A percentile compares a stretch with the other conserved stretches of the same genome.
Conservation (phyloP, 2,329 filamentous ascomycete genomes). For the Pseudophaeomoniella oleicola region DNA sequence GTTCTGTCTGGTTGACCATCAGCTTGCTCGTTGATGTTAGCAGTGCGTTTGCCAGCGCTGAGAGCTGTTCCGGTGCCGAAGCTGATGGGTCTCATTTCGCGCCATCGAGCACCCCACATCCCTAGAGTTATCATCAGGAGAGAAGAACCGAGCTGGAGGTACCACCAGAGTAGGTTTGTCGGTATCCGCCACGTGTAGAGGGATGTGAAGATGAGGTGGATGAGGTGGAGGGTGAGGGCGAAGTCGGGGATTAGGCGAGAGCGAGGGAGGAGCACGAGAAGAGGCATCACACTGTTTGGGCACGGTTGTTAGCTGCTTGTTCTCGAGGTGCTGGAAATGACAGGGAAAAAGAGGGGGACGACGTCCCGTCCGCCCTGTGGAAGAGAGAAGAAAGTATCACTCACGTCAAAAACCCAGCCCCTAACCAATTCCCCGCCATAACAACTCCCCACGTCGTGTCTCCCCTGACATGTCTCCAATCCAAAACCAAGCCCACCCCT, state of each 20-base stretch:
- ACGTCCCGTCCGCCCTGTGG: too few relatives aligned
- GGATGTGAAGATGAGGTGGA: constrained; percentile 64
- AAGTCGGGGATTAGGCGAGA: constrained; percentile 95
- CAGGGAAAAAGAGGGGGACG: too few relatives aligned
- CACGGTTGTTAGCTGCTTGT: constrained; percentile 1
- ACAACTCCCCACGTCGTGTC: constrained; percentile 60
- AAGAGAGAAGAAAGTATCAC: constrained; percentile 21
- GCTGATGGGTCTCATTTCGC: constrained; percentile 75
- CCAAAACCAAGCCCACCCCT: constrained; percentile 33
- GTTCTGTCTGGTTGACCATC: too few relatives aligned
- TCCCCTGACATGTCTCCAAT: constrained; percentile 48
- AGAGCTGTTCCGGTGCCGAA: constrained; percentile 56
- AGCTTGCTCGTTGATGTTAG: too few relatives aligned
- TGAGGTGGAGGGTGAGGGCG: constrained; percentile 70
- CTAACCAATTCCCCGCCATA: constrained; percentile 51
- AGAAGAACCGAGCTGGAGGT: constrained; percentile 45
- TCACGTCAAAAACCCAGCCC: constrained; percentile 51
- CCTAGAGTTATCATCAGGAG: constrained; percentile 55
- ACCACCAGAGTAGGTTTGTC: constrained; percentile 76
- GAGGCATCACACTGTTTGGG: constrained; percentile 57
- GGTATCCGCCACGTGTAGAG: constrained; percentile 68
- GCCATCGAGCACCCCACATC: constrained; percentile 81
- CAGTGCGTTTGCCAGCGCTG: too few relatives aligned
- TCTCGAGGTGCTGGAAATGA: background rate
- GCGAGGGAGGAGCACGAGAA: constrained; percentile 70